A percentile compares a stretch with the other conserved stretches of the same genome.
Evolutionary conservation across 805 yeast species (phyloP).

Genomic region (Kuraishia molischiana): DNA sequence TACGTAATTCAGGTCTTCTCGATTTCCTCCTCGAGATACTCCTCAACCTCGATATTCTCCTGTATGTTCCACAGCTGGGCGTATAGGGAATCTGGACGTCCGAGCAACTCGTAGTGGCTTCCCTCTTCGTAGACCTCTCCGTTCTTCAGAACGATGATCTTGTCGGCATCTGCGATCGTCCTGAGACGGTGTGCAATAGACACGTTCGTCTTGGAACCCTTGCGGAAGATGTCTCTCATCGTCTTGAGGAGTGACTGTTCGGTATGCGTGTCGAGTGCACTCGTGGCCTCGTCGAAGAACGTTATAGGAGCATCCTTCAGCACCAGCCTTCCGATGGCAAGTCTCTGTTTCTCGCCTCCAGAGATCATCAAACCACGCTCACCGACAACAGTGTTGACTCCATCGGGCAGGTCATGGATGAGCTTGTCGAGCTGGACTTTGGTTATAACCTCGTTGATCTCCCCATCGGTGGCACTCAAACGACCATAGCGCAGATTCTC

Average conservation of each 20-base stretch:
- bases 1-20: neutral
- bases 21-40: slow-evolving; percentile 20
- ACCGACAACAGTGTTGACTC: slow-evolving; percentile 81
- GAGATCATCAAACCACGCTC: slow-evolving; percentile 98
- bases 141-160: slow-evolving; percentile 74
- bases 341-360: slow-evolving; percentile 96
- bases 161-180: slow-evolving; percentile 90
- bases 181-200: slow-evolving; percentile 91
- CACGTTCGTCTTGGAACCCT: slow-evolving; percentile 55
- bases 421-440: slow-evolving; percentile 62
- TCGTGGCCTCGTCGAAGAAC: slow-evolving; percentile 94
- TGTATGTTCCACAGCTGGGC: slow-evolving; percentile 86
- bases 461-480: slow-evolving; percentile 60
- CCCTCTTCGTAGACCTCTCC: slow-evolving; percentile 89
- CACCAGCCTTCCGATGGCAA: slow-evolving; percentile 88
- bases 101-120: slow-evolving; percentile 56
- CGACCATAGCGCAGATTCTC: slow-evolving; percentile 87
- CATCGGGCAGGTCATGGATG: slow-evolving; percentile 69
- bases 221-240: slow-evolving; percentile 52
- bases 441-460: slow-evolving; percentile 52
- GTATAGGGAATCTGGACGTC: slow-evolving; percentile 51
- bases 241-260: slow-evolving; percentile 78
- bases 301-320: slow-evolving; percentile 82
- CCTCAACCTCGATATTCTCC: slow-evolving; percentile 57
- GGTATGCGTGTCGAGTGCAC: slow-evolving; percentile 94